Base-by-base conservation (phyloP, 352 stramenopile genomes). In the Pythium brassicae region DNA sequence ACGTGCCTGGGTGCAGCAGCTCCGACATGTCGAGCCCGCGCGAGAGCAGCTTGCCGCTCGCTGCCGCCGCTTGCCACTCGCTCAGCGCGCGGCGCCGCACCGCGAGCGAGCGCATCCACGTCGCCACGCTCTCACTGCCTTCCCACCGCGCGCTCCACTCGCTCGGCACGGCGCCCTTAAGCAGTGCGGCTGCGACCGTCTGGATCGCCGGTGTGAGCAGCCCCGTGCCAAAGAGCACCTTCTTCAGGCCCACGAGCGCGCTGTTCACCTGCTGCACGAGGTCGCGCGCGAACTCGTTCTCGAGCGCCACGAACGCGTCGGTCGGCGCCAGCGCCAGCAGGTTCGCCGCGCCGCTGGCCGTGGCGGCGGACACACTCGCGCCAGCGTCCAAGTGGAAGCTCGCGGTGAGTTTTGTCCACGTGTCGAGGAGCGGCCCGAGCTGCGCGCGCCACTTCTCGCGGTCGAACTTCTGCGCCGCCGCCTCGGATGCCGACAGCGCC, bases 1-100 rank as follows among this genome's bases (percentile, higher is more conserved):
- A 98, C 19, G 94, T 98, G 19, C 81, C 90, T 2, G 94, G 93
- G 45, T 97, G 84, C 57, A 98, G 86, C 35, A 98, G 49, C 40
- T 98, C 90, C 10, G 83, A 94, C 29, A 98, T 68, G 34, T 97
- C 79, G 14, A 98, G 49, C 0, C 75, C 71, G n/a, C 71, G 73
- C 3, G 77, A 57, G 6, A 98, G 73, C 25, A 98, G 67, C 43
- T 78, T 80, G 9, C 83, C 83, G 12, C 40, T 72, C 0, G 50
- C 53, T 8, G 76, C 74, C 2, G 84, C 74, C 10, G 90, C 80
- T 35, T 88, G 77, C 92, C 92, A 98, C 35, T 92, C 76, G 17
- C 66, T 61, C 19, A 98, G 65, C n/a, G 92, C 88, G 3, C 83
- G 66, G 37, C 83, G 85, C n/a, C 89, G 88, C 25, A 76, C 57